Base-by-base conservation (phyloP, 2,329 filamentous ascomycete species). In the Aspergillus udagawae region DNA sequence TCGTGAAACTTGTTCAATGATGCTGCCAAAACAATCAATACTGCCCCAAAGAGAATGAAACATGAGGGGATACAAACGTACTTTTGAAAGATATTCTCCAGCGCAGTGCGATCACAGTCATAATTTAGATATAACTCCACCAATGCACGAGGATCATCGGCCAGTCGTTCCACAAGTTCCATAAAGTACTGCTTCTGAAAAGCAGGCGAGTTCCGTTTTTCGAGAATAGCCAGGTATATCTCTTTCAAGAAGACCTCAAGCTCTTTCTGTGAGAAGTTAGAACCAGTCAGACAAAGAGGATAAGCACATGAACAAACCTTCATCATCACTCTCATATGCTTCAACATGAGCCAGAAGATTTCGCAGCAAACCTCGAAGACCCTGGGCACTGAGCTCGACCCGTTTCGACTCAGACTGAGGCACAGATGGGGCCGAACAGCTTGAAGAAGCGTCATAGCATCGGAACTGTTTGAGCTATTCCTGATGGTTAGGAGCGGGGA, bases 61-160 rank as follows among this genome's bases (percentile, higher is more conserved):
- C 4, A 38, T 4, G 20, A 9, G 14, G 7, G n/a, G 29, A 44
- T 3, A 47, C 38, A 42, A 57, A 62, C 67, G 56, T 67, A 77
- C 65, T 84, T 81, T 75, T 99, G 94, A 73, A 96, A 99, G 74
- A 97, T 94, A 74, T 99, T 99, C 76, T 97, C 93, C 58, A 97
- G 85, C 9, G 86, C 86, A 44, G 91, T 92, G 59, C 93, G 84
- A 69, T 97, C 95, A 76, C 94, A 99, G 72, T 99, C 94, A 70
- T 99, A 99, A 74, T 99, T 99, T 61, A 99, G 83, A 74, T 99
- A 99, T 14, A 92, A 88, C 74, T 99, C 94, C 17, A 99, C 94
- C 51, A 99, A 74, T 0, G 91, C 92, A 63, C 91, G 84, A 1
- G 93, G 91, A 70, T 99, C 94, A 17, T 85, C 86, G 58, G 89